Conservation (phyloP, 179 eudicot genomes). For the Drosera spatulata region DNA sequence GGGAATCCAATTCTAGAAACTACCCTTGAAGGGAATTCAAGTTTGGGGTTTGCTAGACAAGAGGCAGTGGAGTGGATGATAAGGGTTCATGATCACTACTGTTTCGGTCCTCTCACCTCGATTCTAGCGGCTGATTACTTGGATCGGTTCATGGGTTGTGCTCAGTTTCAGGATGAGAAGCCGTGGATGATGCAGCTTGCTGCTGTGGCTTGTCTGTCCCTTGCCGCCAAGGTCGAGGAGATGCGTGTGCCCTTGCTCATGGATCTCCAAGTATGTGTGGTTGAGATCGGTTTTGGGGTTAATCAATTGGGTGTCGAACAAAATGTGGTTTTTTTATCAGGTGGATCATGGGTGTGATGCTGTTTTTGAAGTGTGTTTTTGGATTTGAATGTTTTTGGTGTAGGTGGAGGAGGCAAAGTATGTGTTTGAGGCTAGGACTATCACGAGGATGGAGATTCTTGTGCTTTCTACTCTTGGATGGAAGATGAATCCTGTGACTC, state of each 20-base stretch:
- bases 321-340: not conserved
- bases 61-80: slow-evolving; percentile 27
- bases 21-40: no score
- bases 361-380: not conserved
- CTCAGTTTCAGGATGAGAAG: slow-evolving; percentile 16
- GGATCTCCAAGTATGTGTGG: slow-evolving; percentile 28
- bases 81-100: slow-evolving; percentile 17
- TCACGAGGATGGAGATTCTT: slow-evolving; percentile 14
- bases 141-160: slow-evolving; percentile 19
- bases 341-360: not conserved
- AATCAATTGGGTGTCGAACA: not conserved
- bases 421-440: slow-evolving; percentile 12
- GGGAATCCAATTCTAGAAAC: no score
- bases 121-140: slow-evolving; percentile 26
- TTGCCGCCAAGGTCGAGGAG: slow-evolving; percentile 44
- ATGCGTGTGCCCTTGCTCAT: slow-evolving; percentile 31
- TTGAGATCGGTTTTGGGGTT: not conserved
- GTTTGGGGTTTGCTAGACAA: no score
- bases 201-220: slow-evolving; percentile 34
- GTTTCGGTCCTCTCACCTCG: slow-evolving; percentile 16
- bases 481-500: slow-evolving; percentile 19
- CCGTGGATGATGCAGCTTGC: slow-evolving; percentile 28
- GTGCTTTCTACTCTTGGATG: slow-evolving; percentile 16
- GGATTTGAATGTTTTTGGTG: slow-evolving; percentile 2
- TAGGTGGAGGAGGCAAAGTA: slow-evolving; percentile 18